Base-by-base conservation (phyloP, 2,329 filamentous ascomycete genomes). In the Penicillium occitanis region DNA sequence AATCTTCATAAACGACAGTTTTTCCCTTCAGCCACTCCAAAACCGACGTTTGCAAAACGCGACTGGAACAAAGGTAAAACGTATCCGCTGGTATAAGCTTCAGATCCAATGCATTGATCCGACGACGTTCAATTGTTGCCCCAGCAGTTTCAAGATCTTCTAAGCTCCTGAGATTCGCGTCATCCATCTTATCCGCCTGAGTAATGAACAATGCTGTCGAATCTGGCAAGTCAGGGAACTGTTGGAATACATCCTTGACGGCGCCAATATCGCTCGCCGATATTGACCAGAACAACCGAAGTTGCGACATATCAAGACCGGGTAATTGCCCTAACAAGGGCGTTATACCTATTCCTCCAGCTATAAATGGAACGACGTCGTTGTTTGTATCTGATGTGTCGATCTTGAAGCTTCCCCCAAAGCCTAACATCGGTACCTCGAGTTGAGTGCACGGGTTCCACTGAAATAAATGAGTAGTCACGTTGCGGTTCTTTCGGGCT, bases 271-370 rank as follows among this genome's bases (percentile, higher is more conserved):
- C 92, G 2, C 81, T 82, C 0, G 77, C 75, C 6, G 84, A 81
- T 3, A 93, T 70, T 1, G 86, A 88, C 92, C 92, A 96, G 1
- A 92, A 80, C 4, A 95, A 73, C 30, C 72, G 78, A 44, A 95
- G 73, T 3, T 75, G 73, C 1, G 74, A 70, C 5, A 79, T 68
- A 66, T 81, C 75, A 0, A 92, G 73, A 5, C 84, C 76, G 0
- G 78, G 80, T n/a, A 88, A 82, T 70, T 92, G 90, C 0, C 88
- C 87, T n/a, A 96, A 80, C 3, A 95, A 71, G 1, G 92, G 92
- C 33, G 92, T 96, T 68, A 96, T 91, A 0, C 92, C 92, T 6
- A 96, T 90, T 2, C 92, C 92, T 0, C 87, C 91, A 5, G 91
- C 91, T 3, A 96, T 77, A 69, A 93, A 95, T 0, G 81, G 82